Base-by-base conservation (phyloP, 805 yeast species). In the Ogataea siamensis region DNA sequence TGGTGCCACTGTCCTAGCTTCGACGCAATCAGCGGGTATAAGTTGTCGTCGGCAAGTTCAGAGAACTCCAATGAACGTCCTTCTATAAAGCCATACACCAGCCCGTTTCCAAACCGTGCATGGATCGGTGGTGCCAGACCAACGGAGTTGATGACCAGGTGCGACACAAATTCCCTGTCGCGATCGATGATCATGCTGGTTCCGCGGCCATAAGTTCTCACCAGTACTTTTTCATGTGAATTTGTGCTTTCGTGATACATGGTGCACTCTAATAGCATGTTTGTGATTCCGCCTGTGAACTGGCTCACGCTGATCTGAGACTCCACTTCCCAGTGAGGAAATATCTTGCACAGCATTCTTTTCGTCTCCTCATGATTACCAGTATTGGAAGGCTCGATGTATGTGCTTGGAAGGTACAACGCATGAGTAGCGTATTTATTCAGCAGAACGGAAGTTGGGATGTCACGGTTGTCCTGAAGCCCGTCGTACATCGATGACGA, bases 151-250 rank as follows among this genome's bases (percentile, higher is more conserved):
- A 84, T 67, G 36, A 78, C 73, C 33, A 78, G 54, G 55, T 83
- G 91, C 40, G 84, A 80, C 13, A 81, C 80, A 53, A 78, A 80
- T 55, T 83, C 93, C 24, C 88, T 64, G 47, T 80, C 80, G 46
- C 93, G 66, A 58, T 84, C 88, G 22, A 83, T 83, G 34, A 83
- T 82, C 24, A 78, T 63, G 38, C 71, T 73, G 1, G 93, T 83
- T 9, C 88, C 88, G 40, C 75, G 72, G 7, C 93, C 93, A 49
- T 84, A 83, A 0, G 84, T 80, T 42, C 93, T 66, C 39, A 83
- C 78, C 12, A 83, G 67, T 0, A 74, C 78, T 5, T 59, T 62
- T 38, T 70, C 72, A 14, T 39, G 28, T 7, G 33, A 21, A n/a
- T 44, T 38, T 11, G 40, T 23, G 10, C 19, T n/a, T 18, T 23